A percentile compares a stretch with the other conserved stretches of the same genome.
phyloP scores from a whole-genome alignment of 768 basidiomycete species.

The Nidularia pulvinata region DNA sequence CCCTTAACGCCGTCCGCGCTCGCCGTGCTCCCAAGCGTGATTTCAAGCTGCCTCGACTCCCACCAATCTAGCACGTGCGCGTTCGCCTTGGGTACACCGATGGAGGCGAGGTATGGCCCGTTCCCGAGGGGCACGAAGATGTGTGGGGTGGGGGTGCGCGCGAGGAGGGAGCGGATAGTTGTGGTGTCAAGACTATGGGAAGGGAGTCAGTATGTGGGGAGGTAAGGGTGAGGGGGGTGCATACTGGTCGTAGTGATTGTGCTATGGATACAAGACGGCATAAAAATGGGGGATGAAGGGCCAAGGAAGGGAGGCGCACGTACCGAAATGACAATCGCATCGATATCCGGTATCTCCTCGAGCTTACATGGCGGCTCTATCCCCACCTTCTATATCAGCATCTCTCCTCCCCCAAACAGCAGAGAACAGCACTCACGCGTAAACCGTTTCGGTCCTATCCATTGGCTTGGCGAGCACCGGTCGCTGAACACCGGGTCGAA shows the following conservation, averaged over 20 bases:
- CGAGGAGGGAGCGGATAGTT: conserved; percentile 36
- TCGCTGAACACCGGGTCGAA: conserved; percentile 56
- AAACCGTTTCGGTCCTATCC: conserved; percentile 43
- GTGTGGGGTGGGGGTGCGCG: conserved; percentile 34
- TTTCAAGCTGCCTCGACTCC: conserved; percentile 39
- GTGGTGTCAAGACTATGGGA: conserved; percentile 37
- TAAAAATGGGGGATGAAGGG: neutral
- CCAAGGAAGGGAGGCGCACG: conserved; percentile 8
- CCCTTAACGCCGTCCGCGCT: neutral
- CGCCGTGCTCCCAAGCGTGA: conserved; percentile 14
- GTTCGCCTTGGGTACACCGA: conserved; percentile 34
- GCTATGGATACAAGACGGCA: conserved; percentile 17
- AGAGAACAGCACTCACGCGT: conserved; percentile 32
- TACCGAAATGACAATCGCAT: conserved; percentile 63
- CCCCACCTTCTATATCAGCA: neutral
- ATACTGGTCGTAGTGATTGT: conserved; percentile 55
- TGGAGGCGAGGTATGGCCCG: conserved; percentile 30
- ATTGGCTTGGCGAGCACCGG: conserved; percentile 46
- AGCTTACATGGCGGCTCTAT: conserved; percentile 49
- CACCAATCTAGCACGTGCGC: conserved; percentile 68
- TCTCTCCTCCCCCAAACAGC: neutral
- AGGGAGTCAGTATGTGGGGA: too few species aligned
- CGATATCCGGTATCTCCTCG: conserved; percentile 58
- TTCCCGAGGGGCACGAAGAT: conserved; percentile 64
- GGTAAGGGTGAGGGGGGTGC: too few species aligned